Percentiles rank a stretch among this genome's conserved stretches.
These are phyloP conservation scores for Mycena belliarum DNA, from an alignment of 768 basidiomycete genomes.

Conservation along the genomic window DNA sequence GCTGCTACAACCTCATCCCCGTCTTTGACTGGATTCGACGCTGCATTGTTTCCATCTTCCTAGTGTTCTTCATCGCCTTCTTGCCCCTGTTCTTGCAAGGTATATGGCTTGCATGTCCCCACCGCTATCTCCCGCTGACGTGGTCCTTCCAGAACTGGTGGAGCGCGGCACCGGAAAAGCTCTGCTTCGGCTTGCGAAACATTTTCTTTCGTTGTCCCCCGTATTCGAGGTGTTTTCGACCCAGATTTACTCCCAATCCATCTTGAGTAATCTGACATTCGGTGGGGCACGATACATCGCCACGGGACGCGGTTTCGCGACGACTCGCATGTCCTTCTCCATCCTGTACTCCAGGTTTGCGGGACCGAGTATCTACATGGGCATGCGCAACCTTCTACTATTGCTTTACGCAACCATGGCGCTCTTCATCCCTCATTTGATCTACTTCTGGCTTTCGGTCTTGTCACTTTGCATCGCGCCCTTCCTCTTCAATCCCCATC, in stretches of 20 bases:
- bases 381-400: conserved; percentile 89
- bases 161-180: conserved; percentile 97
- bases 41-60: conserved; percentile 95
- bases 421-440: conserved; percentile 91
- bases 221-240: conserved; percentile 99
- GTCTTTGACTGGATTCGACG: conserved; percentile 99
- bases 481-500: conserved; percentile 99
- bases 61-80: conserved; percentile 98
- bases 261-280: conserved; percentile 94
- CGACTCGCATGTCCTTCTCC: conserved; percentile 92
- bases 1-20: conserved; percentile 94
- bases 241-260: conserved; percentile 96
- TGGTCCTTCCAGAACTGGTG: conserved; percentile 70
- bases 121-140: no score
- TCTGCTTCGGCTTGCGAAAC: conserved; percentile 89
- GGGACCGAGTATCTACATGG: conserved; percentile 99
- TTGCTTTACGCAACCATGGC: conserved; percentile 90
- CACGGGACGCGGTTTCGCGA: conserved; percentile 98
- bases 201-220: conserved; percentile 95
- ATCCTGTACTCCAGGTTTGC: conserved; percentile 99
- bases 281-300: conserved; percentile 99
- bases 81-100: conserved; percentile 95
- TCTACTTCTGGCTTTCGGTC: conserved; percentile 99
- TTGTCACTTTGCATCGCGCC: conserved; percentile 94
- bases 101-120: no score